These are phyloP conservation scores for Solanum commersonii DNA, from an alignment of 257 asterid species.

Conservation along the genomic window DNA sequence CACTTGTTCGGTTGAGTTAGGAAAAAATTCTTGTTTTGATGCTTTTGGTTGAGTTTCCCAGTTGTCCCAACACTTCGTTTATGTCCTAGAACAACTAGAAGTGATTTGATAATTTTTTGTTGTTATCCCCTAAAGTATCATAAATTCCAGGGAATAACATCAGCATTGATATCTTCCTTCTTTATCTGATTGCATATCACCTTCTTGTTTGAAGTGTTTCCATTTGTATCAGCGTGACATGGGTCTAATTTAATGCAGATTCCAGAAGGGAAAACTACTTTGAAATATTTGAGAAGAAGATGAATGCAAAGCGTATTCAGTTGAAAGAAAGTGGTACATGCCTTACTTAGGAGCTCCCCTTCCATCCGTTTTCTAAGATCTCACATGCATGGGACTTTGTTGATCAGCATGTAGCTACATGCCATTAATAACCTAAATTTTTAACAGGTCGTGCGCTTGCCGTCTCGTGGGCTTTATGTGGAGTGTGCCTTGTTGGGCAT, in stretches of 20 bases:
- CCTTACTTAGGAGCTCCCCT: background rate
- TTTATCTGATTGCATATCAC: background rate
- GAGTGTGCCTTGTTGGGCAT: slow-evolving; percentile 88
- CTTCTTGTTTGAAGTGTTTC: background rate
- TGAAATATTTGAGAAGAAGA: slow-evolving; percentile 83
- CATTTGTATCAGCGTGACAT: slow-evolving; percentile 2
- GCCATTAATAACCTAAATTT: slow-evolving; percentile 7
- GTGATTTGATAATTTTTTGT: background rate
- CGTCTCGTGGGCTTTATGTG: slow-evolving; percentile 94
- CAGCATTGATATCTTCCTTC: background rate
- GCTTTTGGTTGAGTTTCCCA: background rate
- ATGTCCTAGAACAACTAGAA: background rate
- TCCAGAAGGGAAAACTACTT: slow-evolving; percentile 59
- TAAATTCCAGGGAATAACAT: background rate
- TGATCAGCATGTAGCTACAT: slow-evolving; percentile 3
- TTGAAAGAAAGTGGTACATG: slow-evolving; percentile 74
- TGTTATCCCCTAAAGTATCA: background rate
- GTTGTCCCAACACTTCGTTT: background rate
- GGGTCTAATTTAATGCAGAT: slow-evolving; percentile 50
- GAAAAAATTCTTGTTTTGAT: background rate
- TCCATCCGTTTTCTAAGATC: background rate
- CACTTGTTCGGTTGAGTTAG: background rate
- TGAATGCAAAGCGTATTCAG: slow-evolving; percentile 62
- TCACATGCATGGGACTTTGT: background rate
- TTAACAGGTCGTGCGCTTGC: slow-evolving; percentile 92